phyloP scores from a whole-genome alignment of 306 rosid species.

The Alnus glutinosa region DNA sequence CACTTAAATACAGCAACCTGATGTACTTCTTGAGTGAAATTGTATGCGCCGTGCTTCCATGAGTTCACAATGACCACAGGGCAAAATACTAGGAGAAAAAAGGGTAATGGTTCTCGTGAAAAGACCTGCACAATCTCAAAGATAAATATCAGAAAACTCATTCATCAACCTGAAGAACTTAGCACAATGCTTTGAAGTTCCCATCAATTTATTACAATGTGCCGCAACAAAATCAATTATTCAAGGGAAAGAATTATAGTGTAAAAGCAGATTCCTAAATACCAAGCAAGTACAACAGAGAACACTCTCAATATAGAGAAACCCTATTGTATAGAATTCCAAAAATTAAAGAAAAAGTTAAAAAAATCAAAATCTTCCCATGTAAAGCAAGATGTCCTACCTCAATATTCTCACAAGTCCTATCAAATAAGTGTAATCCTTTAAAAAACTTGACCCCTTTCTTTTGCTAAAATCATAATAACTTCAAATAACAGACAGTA shows the following conservation, averaged over 20 bases:
- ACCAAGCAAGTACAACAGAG: background rate
- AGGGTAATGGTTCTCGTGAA: conserved; percentile 29
- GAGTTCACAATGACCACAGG: conserved; percentile 17
- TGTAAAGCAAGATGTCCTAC: background rate
- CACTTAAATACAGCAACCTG: conserved; percentile 43
- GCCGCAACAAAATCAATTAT: background rate
- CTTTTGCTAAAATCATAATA: background rate
- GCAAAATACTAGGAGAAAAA: conserved; percentile 29
- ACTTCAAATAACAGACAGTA: background rate
- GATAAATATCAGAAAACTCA: conserved; percentile 4
- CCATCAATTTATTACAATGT: background rate
- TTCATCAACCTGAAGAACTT: conserved; percentile 15
- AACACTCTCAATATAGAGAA: background rate
- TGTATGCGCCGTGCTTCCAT: conserved; percentile 23
- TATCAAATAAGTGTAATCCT: background rate
- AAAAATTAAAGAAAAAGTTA: too few species aligned
- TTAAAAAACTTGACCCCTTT: background rate
- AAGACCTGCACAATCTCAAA: conserved; percentile 37
- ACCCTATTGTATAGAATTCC: background rate
- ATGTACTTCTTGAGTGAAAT: conserved; percentile 41
- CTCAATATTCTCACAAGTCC: background rate
- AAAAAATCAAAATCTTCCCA: too few species aligned
- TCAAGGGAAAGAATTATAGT: background rate
- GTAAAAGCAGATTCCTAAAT: background rate
- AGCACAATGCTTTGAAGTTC: background rate